phyloP scores from a whole-genome alignment of 106 monocot genomes.

The Dendrobium catenatum region DNA sequence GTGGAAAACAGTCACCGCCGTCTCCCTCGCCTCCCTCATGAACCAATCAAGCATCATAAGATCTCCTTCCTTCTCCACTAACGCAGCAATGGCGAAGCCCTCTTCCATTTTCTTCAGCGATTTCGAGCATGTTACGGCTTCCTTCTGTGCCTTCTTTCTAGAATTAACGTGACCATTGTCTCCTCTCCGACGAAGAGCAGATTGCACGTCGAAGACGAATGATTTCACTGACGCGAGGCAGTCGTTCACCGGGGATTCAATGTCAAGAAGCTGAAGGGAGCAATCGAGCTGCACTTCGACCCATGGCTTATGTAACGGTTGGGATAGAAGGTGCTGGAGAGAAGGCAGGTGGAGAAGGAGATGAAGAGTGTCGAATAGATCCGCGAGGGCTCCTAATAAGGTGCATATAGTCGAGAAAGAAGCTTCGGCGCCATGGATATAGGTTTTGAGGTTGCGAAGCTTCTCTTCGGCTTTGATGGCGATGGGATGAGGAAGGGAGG shows the following conservation, averaged over 20 bases:
- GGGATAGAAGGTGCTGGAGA: neutral
- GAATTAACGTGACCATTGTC: neutral
- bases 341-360: neutral
- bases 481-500: neutral
- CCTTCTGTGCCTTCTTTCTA: conserved; percentile 2
- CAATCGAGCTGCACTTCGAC: neutral
- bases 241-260: neutral
- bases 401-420: neutral
- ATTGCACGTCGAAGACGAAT: conserved; percentile 1
- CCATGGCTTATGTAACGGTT: neutral
- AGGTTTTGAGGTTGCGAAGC: neutral
- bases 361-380: neutral
- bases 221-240: neutral
- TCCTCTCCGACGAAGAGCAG: neutral
- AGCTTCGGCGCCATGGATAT: neutral
- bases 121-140: neutral
- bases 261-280: neutral
- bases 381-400: neutral
- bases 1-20: neutral
- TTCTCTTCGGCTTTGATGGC: neutral
- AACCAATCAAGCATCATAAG: neutral
- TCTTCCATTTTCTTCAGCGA: conserved; percentile 1
- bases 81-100: neutral
- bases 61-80: neutral
- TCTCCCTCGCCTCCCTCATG: neutral